Base-by-base conservation (phyloP, 495 filamentous ascomycete genomes). In the Aspergillus bertholletiae region DNA sequence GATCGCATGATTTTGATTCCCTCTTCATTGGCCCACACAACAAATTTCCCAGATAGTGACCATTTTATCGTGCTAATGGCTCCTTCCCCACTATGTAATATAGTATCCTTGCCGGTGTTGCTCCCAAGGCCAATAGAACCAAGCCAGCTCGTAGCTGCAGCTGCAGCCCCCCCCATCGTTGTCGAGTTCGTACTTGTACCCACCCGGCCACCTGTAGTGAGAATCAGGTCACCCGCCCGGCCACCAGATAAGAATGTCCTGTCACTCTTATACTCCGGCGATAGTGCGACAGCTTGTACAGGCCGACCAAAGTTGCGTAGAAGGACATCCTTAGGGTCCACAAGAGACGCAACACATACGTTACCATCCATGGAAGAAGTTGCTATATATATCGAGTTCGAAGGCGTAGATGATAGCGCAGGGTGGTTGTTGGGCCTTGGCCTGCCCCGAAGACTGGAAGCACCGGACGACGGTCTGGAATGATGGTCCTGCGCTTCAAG, bases 1-100 rank as follows among this genome's bases (percentile, higher is more conserved):
- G 89, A 89, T 41, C 94, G 81, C 94, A 98, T 97, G 46, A 98
- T 91, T 68, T 96, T 96, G 63, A 96, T 92, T 1, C 94, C 94
- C 60, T 93, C 86, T 69, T 98, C 94, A 61, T 96, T 97, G 21
- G 94, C 78, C 94, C 94, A 98, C 0, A 83, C 88, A 2, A 97
- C 88, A 66, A 88, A 97, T 73, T 87, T 89, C 1, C 94, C 93
- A 1, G 91, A 90, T 51, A 90, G 64, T 0, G 91, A 96, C 90
- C 92, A 98, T 66, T 92, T 88, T 54, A 98, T 91, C 6, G 88
- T 88, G 59, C 84, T 89, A 55, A 98, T 95, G 7, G 84, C 81
- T 7, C 94, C 94, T 71, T 98, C 95, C 3, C 94, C 94, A 26
- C 88, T 91, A 69, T 97, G 95, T 40, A 97, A 67, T 2, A 97